phyloP scores from a whole-genome alignment of 169 alveolate genomes.

The Eimeria sp. region DNA sequence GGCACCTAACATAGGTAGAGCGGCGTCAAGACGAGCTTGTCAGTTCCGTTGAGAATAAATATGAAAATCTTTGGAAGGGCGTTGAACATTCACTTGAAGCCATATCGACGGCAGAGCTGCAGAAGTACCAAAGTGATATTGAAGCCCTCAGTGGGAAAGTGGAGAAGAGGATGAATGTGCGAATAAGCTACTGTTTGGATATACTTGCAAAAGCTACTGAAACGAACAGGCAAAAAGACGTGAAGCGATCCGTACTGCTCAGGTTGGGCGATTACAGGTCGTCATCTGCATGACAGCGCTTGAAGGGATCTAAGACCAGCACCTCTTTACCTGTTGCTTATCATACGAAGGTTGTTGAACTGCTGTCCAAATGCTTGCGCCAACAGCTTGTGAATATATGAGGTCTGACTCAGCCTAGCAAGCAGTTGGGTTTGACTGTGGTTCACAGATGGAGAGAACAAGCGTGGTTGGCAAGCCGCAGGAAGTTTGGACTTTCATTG shows the following conservation, averaged over 20 bases:
- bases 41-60: slow-evolving; percentile 37
- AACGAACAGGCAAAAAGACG: neutral
- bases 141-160: slow-evolving; percentile 35
- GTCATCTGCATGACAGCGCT: neutral
- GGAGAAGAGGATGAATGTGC: slow-evolving; percentile 25
- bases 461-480: slow-evolving; percentile 55
- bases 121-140: slow-evolving; percentile 27
- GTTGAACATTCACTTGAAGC: slow-evolving; percentile 43
- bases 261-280: slow-evolving; percentile 13
- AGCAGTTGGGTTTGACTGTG: neutral
- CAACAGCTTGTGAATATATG: neutral
- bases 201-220: slow-evolving; percentile 48
- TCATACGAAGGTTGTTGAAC: neutral
- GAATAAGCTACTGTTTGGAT: slow-evolving; percentile 65
- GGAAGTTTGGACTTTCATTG: slow-evolving; percentile 22
- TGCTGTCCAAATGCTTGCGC: neutral
- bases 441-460: slow-evolving; percentile 61
- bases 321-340: neutral
- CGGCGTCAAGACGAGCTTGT: slow-evolving; percentile 53
- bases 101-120: slow-evolving; percentile 34
- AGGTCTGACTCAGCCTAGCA: neutral
- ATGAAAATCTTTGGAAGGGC: slow-evolving; percentile 41
- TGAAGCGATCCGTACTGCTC: slow-evolving; percentile 60
- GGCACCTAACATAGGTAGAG: slow-evolving; percentile 11
- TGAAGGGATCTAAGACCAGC: neutral